phyloP scores from a whole-genome alignment of 2,329 filamentous ascomycete genomes.

The Hortaea sp. region DNA sequence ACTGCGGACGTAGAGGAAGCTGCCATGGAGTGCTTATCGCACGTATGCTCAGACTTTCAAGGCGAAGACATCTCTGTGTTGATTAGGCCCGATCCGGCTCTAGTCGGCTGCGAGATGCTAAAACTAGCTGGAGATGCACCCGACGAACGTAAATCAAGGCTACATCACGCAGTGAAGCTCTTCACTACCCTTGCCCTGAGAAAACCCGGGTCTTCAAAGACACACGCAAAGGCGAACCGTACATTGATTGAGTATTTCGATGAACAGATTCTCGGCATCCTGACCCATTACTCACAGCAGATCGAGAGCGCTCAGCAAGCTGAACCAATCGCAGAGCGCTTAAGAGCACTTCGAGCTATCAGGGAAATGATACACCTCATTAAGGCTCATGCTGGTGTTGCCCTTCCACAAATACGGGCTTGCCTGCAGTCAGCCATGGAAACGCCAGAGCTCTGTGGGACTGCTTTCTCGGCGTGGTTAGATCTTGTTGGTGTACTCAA shows the following conservation, averaged over 20 bases:
- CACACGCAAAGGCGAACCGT: slow-evolving; percentile 41
- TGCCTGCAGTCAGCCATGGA: slow-evolving; percentile 78
- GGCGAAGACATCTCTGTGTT: slow-evolving; percentile 56
- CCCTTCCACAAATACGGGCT: slow-evolving; percentile 87
- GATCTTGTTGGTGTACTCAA: slow-evolving; percentile 65
- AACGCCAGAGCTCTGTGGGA: slow-evolving; percentile 61
- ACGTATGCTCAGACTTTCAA: slow-evolving; percentile 61
- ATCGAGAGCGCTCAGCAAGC: slow-evolving; percentile 45
- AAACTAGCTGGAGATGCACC: slow-evolving; percentile 66
- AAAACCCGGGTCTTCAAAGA: slow-evolving; percentile 33
- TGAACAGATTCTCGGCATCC: slow-evolving; percentile 73
- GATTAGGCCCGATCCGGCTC: slow-evolving; percentile 63
- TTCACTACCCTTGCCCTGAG: slow-evolving; percentile 41
- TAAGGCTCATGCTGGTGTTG: slow-evolving; percentile 61
- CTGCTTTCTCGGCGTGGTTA: slow-evolving; percentile 76
- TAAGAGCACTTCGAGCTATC: slow-evolving; percentile 56
- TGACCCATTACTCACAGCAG: slow-evolving; percentile 67
- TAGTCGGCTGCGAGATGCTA: slow-evolving; percentile 70
- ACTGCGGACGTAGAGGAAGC: slow-evolving; percentile 56
- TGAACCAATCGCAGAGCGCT: slow-evolving; percentile 48
- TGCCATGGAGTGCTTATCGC: slow-evolving; percentile 57
- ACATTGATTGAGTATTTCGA: slow-evolving; percentile 67
- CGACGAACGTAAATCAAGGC: slow-evolving; percentile 28
- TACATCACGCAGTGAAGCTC: slow-evolving; percentile 40
- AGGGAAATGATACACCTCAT: slow-evolving; percentile 78